Conservation (phyloP, 192 early-diverging fungal genomes). For the Umbelopsis sp. region DNA sequence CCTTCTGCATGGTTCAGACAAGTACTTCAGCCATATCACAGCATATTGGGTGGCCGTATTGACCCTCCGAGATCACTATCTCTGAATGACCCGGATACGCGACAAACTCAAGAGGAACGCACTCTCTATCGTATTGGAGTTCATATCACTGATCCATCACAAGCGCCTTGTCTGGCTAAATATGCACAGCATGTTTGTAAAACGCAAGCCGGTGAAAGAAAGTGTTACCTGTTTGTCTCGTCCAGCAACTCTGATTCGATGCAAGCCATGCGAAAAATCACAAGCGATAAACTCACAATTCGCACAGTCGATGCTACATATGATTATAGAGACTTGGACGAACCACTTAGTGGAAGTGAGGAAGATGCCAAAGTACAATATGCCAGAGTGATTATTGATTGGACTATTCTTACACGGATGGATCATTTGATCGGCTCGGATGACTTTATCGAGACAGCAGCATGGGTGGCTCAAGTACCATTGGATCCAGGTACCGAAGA, state of each 20-base stretch:
- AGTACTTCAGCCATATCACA: conserved; percentile 20
- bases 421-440: conserved; percentile 32
- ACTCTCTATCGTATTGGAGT: background rate
- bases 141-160: background rate
- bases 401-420: conserved; percentile 36
- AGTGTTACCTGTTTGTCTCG: conserved; percentile 8
- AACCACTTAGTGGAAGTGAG: background rate
- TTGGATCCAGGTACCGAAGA: background rate
- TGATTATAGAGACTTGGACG: background rate
- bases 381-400: conserved; percentile 35
- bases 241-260: background rate
- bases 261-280: background rate
- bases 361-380: conserved; percentile 11
- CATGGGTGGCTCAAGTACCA: conserved; percentile 35
- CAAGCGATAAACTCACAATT: background rate
- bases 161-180: background rate
- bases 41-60: conserved; percentile 24
- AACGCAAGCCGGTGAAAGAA: background rate
- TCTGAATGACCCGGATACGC: conserved; percentile 16
- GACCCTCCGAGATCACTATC: conserved; percentile 13
- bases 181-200: background rate
- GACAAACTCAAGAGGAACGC: background rate
- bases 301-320: background rate
- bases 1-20: conserved; percentile 28
- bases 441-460: conserved; percentile 24